Percentiles rank a stretch among this genome's conserved stretches.
Conservation (phyloP, 805 yeast species). For the Candida morakotiae region DNA sequence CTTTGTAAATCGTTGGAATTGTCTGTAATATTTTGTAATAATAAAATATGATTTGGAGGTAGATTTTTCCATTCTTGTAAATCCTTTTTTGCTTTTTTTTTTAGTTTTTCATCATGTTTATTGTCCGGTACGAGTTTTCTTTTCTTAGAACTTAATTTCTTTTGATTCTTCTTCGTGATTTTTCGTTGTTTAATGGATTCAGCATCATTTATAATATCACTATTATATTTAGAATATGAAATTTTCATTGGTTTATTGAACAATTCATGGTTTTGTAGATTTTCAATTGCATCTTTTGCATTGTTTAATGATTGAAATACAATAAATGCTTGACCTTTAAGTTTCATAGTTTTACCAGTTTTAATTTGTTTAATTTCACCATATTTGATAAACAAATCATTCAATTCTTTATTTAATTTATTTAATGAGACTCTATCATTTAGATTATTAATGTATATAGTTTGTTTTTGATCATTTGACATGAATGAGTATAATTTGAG, state of each 20-base stretch:
- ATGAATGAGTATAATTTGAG: not conserved
- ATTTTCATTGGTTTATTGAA: constrained; percentile 48
- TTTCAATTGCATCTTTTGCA: constrained; percentile 45
- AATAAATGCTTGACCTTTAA: constrained; percentile 83
- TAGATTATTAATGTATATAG: constrained; percentile 65
- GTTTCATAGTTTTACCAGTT: constrained; percentile 56
- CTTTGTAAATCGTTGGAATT: constrained; percentile 16
- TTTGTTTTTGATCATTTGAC: constrained; percentile 9
- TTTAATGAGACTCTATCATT: constrained; percentile 63
- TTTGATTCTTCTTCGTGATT: constrained; percentile 14
- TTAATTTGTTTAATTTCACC: constrained; percentile 49
- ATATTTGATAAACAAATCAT: constrained; percentile 37
- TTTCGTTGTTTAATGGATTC: constrained; percentile 17
- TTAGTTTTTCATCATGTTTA: constrained; percentile 7
- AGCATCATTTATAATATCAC: constrained; percentile 34
- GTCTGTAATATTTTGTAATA: constrained; percentile 61
- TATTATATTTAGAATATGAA: constrained; percentile 37
- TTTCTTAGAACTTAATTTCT: constrained; percentile 15
- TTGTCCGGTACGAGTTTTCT: constrained; percentile 2
- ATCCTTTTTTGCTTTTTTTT: constrained; percentile 13
- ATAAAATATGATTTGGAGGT: constrained; percentile 68
- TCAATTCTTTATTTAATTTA: constrained; percentile 44
- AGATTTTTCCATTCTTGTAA: constrained; percentile 21
- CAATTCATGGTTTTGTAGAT: constrained; percentile 36
- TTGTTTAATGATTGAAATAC: constrained; percentile 42